Evolutionary conservation across 495 filamentous ascomycete genomes (phyloP).

Genomic region (Penicillium cinerascens): DNA sequence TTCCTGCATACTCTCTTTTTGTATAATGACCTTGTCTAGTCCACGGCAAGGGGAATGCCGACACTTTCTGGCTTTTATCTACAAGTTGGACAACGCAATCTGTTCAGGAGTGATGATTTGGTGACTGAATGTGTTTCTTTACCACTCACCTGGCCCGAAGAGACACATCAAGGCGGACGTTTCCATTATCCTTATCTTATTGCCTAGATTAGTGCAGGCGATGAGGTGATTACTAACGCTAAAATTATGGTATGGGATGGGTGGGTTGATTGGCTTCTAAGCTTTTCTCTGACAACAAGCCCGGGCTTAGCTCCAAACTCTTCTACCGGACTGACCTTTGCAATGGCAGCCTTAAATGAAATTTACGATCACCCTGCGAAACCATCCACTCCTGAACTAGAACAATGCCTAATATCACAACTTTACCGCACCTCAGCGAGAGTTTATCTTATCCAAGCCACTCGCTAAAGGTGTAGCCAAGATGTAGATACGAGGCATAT

Average conservation of each 20-base stretch:
- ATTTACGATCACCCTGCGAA: too few relatives aligned
- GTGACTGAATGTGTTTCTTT: too few relatives aligned
- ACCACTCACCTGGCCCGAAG: too few relatives aligned
- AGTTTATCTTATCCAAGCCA: not conserved
- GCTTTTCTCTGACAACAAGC: not conserved
- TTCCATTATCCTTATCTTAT: slow-evolving; percentile 4
- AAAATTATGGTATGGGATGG: slow-evolving; percentile 5
- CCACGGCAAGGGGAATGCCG: not conserved
- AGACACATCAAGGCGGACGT: not conserved
- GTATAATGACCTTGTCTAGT: slow-evolving; percentile 6
- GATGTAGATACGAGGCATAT: not conserved
- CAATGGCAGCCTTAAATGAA: not conserved
- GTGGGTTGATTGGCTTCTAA: slow-evolving; percentile 5
- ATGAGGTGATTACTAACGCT: not conserved
- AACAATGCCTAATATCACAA: not conserved
- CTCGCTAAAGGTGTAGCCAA: not conserved
- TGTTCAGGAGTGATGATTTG: not conserved
- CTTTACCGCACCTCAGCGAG: not conserved
- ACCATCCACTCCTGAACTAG: not conserved
- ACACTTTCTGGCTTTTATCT: slow-evolving; percentile 1
- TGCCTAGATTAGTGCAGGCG: not conserved
- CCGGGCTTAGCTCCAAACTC: not conserved
- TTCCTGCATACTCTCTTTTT: slow-evolving; percentile 5
- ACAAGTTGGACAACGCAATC: not conserved
- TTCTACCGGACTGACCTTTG: too few relatives aligned